Percentiles rank a stretch among this genome's conserved stretches.
Conservation (phyloP, 2,329 filamentous ascomycete species). For the Colletotrichum plurivorum region DNA sequence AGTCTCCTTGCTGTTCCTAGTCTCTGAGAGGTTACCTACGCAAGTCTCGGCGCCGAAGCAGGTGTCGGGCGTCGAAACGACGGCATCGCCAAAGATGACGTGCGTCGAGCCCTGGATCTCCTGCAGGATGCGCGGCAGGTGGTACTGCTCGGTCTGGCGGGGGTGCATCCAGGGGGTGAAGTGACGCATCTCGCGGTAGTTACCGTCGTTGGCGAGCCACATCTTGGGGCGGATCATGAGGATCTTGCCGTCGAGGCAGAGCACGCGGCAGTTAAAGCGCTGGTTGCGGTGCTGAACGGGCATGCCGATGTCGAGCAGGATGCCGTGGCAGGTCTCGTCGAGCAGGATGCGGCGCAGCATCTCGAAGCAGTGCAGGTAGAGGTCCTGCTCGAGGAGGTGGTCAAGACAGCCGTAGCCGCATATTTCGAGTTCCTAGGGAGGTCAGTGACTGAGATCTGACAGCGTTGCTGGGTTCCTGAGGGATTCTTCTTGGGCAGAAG, state of each 20-base stretch:
- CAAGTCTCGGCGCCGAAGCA: slow-evolving; percentile 72
- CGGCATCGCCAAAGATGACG: slow-evolving; percentile 78
- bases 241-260: slow-evolving; percentile 74
- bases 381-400: slow-evolving; percentile 62
- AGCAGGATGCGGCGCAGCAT: slow-evolving; percentile 72
- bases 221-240: slow-evolving; percentile 81
- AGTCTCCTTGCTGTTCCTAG: background rate
- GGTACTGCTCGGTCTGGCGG: slow-evolving; percentile 74
- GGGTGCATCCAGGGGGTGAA: slow-evolving; percentile 76
- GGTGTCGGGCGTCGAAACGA: slow-evolving; percentile 73
- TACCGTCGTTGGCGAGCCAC: slow-evolving; percentile 76
- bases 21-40: slow-evolving; percentile 46
- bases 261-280: slow-evolving; percentile 54
- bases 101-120: slow-evolving; percentile 60
- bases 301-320: slow-evolving; percentile 75
- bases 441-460: background rate
- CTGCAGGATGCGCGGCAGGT: slow-evolving; percentile 71
- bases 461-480: too few relatives aligned
- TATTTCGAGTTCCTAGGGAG: slow-evolving; percentile 60
- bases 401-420: slow-evolving; percentile 60
- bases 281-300: slow-evolving; percentile 68
- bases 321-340: slow-evolving; percentile 73
- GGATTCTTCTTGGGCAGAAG: too few relatives aligned
- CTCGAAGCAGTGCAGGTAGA: slow-evolving; percentile 73
- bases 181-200: slow-evolving; percentile 72